Evolutionary conservation across 2,329 filamentous ascomycete genomes (phyloP), one percentile per base, ranked within the genome.

Genomic region (Plectosphaerella cucumerina): DNA sequence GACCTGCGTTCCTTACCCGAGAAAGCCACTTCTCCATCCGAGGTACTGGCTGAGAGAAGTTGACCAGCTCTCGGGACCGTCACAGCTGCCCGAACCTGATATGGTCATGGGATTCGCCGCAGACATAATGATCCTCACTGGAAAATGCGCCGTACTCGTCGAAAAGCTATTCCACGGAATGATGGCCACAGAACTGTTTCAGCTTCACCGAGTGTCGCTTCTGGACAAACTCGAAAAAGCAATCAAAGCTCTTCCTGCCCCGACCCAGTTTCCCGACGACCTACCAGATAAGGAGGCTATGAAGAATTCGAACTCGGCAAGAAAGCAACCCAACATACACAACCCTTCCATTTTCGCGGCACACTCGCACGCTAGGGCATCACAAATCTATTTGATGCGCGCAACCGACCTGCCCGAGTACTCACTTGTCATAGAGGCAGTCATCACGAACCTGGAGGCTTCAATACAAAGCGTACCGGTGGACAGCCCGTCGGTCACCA

Each of bases 341-440:
- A 54, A 54, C 17, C 50, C 53, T 14, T 52, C 50, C 44, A 49
- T 54, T 12, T 47, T 43, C 6, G 50, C 50, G 3, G 53, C 53
- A 1, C 44, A 22, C 10, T 44, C 50, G 1, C 48, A 50, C 22
- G 37, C 43, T 22, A 21, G 52, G 22, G 53, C 50, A 2, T 52
- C 50, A 11, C 53, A 52, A 3, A 42, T 54, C 6, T 54, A 52
- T 21, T 44, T 54, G 1, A 47, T 52, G 4, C 50, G 53, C 10
- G 47, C 47, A 10, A 21, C 26, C 4, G 39, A 48, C 34, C 35
- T 47, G 14, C 39, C 33, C 15, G 50, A 35, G 3, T 26, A 43
- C 11, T 42, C 44, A 17, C 6, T 17, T 50, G 37, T 45, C 18
- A 4, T 42, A 3, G 50, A 50, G 17, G 35, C 48, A 15, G 34